phyloP scores from a whole-genome alignment of 768 basidiomycete genomes.

The Leccinum barrowsii region DNA sequence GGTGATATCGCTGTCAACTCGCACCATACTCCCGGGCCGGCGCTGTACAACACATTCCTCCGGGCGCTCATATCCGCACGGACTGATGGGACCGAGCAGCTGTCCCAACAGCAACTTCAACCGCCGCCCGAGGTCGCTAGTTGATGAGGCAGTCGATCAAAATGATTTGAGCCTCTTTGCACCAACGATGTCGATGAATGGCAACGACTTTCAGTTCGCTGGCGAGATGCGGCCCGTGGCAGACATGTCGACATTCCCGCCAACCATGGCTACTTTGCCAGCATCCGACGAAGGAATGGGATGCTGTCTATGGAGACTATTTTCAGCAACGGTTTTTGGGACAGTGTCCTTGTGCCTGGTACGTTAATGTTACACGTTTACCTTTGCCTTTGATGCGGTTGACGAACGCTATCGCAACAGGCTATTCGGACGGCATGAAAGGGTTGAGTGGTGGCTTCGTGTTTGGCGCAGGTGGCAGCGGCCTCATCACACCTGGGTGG shows the following conservation, averaged over 20 bases:
- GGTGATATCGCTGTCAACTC: slow-evolving; percentile 75
- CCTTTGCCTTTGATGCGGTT: neutral
- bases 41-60: slow-evolving; percentile 82
- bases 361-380: slow-evolving; percentile 24
- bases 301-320: slow-evolving; percentile 81
- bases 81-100: slow-evolving; percentile 30
- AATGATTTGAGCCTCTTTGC: slow-evolving; percentile 31
- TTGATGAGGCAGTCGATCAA: slow-evolving; percentile 18
- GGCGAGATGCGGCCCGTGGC: slow-evolving; percentile 83
- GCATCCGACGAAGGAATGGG: slow-evolving; percentile 37
- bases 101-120: slow-evolving; percentile 22
- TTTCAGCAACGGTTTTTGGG: slow-evolving; percentile 80
- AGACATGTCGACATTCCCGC: slow-evolving; percentile 82
- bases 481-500: slow-evolving; percentile 73
- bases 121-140: slow-evolving; percentile 15
- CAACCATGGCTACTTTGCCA: slow-evolving; percentile 69
- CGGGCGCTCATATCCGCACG: slow-evolving; percentile 67
- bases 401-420: slow-evolving; percentile 34
- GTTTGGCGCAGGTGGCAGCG: slow-evolving; percentile 79
- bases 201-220: slow-evolving; percentile 62
- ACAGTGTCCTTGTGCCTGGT: slow-evolving; percentile 85
- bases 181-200: slow-evolving; percentile 18
- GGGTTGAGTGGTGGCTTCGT: slow-evolving; percentile 84
- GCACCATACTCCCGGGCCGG: slow-evolving; percentile 69
- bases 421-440: slow-evolving; percentile 77